phyloP scores from a whole-genome alignment of 1,284 basidiomycete genomes.

The Anthracocystis panici-leucophaei region DNA sequence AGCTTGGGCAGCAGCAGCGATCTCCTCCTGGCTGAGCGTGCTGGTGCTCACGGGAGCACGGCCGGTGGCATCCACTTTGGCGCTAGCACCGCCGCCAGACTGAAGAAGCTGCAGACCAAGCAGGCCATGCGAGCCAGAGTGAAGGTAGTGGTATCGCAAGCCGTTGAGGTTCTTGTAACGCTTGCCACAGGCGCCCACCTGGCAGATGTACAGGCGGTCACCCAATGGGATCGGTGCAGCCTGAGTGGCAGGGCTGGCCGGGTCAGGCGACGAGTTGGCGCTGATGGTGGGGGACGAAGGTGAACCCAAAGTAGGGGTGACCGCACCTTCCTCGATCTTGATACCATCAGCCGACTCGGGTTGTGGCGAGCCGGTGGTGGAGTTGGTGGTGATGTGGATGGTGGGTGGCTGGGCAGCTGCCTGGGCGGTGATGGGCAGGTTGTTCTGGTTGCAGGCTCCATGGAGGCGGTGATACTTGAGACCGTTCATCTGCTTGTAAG shows the following conservation, averaged over 20 bases:
- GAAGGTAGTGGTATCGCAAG: conserved; percentile 90
- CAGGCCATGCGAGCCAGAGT: conserved; percentile 85
- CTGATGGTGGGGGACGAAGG: conserved; percentile 34
- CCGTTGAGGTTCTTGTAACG: conserved; percentile 85
- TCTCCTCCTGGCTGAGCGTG: conserved; percentile 63
- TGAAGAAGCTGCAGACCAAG: conserved; percentile 68
- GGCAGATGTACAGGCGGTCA: conserved; percentile 64
- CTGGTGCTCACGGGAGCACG: conserved; percentile 65
- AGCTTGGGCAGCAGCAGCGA: conserved; percentile 65
- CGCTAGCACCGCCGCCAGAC: conserved; percentile 64
- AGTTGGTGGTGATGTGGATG: conserved; percentile 44
- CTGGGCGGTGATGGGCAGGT: conserved; percentile 48
- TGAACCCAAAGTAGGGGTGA: conserved; percentile 21
- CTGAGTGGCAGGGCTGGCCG: conserved; percentile 38
- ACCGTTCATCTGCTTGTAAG: conserved; percentile 96
- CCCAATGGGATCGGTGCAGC: conserved; percentile 35
- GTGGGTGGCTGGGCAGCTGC: conserved; percentile 48
- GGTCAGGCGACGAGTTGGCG: conserved; percentile 34
- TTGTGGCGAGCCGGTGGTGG: conserved; percentile 40
- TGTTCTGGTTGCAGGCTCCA: conserved; percentile 78
- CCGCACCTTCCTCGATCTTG: conserved; percentile 39
- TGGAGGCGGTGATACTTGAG: conserved; percentile 97
- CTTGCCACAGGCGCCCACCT: conserved; percentile 78
- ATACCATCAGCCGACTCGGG: conserved; percentile 45
- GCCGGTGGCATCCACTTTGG: conserved; percentile 66